Percentiles rank a stretch among this genome's conserved stretches.
phyloP scores from a whole-genome alignment of 2,329 filamentous ascomycete genomes.

The Huntiella bhutanensis region DNA sequence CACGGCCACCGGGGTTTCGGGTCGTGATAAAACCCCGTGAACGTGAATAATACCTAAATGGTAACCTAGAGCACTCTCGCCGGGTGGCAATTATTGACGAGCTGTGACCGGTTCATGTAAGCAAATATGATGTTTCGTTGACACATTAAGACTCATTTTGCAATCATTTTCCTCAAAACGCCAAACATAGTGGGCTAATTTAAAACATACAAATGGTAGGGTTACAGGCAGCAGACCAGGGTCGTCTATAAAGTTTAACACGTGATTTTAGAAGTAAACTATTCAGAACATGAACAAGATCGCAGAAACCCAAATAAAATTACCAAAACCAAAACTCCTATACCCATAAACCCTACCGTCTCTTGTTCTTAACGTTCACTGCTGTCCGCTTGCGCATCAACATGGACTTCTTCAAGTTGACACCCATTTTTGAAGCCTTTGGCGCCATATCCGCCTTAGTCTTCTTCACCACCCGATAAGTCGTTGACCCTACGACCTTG shows the following conservation, averaged over 20 bases:
- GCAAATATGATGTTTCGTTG: no score
- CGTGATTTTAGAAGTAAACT: neutral
- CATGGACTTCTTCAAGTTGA: constrained; percentile 25
- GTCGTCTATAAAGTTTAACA: neutral
- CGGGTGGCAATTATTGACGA: no score
- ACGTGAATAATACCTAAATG: no score
- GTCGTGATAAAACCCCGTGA: no score
- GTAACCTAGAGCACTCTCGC: no score
- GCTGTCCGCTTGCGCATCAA: constrained; percentile 25
- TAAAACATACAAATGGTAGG: neutral
- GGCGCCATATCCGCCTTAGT: constrained; percentile 31
- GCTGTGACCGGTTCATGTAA: no score
- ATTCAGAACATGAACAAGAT: neutral
- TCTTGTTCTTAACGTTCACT: constrained; percentile 25
- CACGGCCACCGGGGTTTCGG: no score
- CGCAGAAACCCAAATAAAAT: neutral
- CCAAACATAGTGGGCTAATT: no score
- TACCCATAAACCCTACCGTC: neutral
- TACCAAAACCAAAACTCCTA: neutral
- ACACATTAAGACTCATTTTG: neutral
- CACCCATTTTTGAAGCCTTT: constrained; percentile 24
- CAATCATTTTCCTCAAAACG: no score
- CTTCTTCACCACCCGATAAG: constrained; percentile 30
- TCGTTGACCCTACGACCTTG: constrained; percentile 31
- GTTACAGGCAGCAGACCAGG: neutral